phyloP scores from a whole-genome alignment of 23 red algal genomes.

The Gracilaria vermiculophylla region DNA sequence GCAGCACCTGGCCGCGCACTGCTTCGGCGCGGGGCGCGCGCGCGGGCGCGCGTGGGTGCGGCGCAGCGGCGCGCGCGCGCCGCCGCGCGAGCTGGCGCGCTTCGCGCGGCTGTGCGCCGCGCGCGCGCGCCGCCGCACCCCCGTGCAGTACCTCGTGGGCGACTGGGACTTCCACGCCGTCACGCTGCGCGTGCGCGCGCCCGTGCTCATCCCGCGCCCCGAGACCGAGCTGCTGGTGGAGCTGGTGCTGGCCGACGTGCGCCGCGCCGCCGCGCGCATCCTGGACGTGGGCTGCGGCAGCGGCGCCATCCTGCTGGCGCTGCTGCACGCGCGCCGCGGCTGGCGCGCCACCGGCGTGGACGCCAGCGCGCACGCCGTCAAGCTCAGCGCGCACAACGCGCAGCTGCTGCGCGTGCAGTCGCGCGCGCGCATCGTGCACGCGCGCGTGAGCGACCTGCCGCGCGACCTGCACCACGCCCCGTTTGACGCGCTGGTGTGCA shows the following conservation, averaged over 20 bases:
- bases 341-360: slow-evolving; percentile 76
- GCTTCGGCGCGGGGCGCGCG: slow-evolving; percentile 20
- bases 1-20: slow-evolving; percentile 36
- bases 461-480: neutral
- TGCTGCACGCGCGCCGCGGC: slow-evolving; percentile 20
- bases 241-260: slow-evolving; percentile 18
- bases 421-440: slow-evolving; percentile 20
- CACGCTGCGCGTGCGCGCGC: slow-evolving; percentile 52
- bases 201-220: slow-evolving; percentile 93
- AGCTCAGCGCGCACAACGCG: slow-evolving; percentile 52
- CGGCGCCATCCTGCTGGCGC: slow-evolving; percentile 84
- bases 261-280: neutral
- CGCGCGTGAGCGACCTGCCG: neutral
- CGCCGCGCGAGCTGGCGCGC: neutral
- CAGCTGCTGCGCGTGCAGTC: neutral
- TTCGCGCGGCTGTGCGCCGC: slow-evolving; percentile 19
- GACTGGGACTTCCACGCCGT: slow-evolving; percentile 90
- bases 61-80: neutral
- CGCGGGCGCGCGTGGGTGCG: neutral
- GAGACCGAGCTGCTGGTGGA: slow-evolving; percentile 95
- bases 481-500: slow-evolving; percentile 81
- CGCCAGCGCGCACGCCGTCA: slow-evolving; percentile 15
- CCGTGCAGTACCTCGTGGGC: slow-evolving; percentile 94
- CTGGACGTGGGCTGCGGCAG: slow-evolving; percentile 90
- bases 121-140: slow-evolving; percentile 13